Conservation (phyloP, 208 protist genomes). For the Trypanosoma rangeli region DNA sequence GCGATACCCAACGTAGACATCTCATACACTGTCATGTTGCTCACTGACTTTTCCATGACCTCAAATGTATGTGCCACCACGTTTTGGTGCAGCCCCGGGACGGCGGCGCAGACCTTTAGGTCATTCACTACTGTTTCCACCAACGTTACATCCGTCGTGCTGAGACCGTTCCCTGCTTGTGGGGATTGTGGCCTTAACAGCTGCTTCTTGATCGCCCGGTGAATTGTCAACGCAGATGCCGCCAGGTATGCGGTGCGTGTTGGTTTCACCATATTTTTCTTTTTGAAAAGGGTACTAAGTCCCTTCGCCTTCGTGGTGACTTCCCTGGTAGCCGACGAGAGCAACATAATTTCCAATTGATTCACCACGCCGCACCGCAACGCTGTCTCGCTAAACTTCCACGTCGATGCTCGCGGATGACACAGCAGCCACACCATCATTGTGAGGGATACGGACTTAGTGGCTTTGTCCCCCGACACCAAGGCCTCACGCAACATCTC, state of each 20-base stretch:
- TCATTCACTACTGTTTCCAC: conserved; percentile 14
- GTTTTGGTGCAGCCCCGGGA: conserved; percentile 16
- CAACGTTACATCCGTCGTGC: conserved; percentile 2
- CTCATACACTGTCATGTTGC: conserved; percentile 27
- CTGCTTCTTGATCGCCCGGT: conserved; percentile 9
- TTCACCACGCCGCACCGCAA: conserved; percentile 67
- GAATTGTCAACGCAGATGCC: neutral
- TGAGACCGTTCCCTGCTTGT: neutral
- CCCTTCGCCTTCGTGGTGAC: neutral
- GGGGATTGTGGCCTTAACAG: neutral
- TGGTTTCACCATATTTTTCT: neutral
- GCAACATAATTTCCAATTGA: conserved; percentile 47
- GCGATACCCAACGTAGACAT: conserved; percentile 27
- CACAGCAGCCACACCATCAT: conserved; percentile 87
- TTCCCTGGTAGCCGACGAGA: neutral
- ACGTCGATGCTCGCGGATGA: conserved; percentile 45
- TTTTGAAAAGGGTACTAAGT: neutral
- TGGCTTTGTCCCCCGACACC: conserved; percentile 68
- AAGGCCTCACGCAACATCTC: conserved; percentile 79
- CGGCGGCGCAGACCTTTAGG: conserved; percentile 3
- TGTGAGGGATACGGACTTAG: conserved; percentile 75
- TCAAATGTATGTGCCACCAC: conserved; percentile 15
- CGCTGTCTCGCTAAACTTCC: conserved; percentile 51
- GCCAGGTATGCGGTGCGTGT: conserved; percentile 20
- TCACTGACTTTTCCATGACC: conserved; percentile 21